phyloP scores from a whole-genome alignment of 2,329 filamentous ascomycete genomes.

The Diaporthe nobilis region DNA sequence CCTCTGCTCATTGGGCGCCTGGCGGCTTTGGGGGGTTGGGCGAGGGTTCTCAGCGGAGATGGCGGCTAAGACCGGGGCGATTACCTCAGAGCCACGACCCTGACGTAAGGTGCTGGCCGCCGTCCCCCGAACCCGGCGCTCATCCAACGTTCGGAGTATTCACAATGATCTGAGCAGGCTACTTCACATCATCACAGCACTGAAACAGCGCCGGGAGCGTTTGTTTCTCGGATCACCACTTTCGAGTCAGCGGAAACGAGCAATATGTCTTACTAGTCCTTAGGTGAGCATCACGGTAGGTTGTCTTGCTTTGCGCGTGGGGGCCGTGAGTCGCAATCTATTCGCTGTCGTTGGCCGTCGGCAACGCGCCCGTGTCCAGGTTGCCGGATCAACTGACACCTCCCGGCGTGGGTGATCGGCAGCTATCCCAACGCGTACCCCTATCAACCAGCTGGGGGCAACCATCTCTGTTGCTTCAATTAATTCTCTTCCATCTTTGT shows the following conservation, averaged over 20 bases:
- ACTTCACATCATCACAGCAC: background rate
- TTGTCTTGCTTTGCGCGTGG: conserved; percentile 15
- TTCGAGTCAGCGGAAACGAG: conserved; percentile 13
- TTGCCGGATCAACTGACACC: conserved; percentile 39
- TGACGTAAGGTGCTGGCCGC: conserved; percentile 18
- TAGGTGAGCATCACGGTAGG: background rate
- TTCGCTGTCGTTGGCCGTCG: conserved; percentile 33
- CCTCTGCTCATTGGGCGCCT: conserved; percentile 29
- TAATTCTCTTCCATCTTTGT: background rate
- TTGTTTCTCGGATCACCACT: conserved; percentile 1
- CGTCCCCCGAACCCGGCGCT: background rate
- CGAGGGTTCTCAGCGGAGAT: conserved; percentile 10
- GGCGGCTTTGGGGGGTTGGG: background rate
- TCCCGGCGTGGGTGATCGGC: conserved; percentile 22
- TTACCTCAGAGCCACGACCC: conserved; percentile 2
- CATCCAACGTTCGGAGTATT: background rate
- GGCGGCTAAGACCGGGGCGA: conserved; percentile 27
- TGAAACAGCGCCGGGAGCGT: background rate
- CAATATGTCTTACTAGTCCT: background rate
- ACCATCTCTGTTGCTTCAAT: background rate
- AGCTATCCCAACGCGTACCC: conserved; percentile 7
- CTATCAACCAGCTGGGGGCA: background rate
- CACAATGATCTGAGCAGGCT: conserved; percentile 19
- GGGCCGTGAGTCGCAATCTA: conserved; percentile 18
- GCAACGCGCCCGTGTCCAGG: conserved; percentile 24